Percentiles rank a stretch among this genome's conserved stretches.
These are phyloP conservation scores for Aureobasidium pullulans DNA, from an alignment of 2,329 filamentous ascomycete species.

Conservation along the genomic window DNA sequence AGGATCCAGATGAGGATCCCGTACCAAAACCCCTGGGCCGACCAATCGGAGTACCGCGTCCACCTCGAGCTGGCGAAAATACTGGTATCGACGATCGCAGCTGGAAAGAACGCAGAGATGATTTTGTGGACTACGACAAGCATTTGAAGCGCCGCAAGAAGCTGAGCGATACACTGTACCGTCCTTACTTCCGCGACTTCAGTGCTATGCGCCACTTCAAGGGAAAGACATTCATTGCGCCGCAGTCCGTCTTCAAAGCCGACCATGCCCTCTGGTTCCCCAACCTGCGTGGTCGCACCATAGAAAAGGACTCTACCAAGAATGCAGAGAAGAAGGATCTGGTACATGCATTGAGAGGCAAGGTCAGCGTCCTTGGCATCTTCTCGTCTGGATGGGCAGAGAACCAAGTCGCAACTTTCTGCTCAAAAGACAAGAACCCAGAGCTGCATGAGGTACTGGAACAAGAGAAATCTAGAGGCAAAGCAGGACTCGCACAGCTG, in stretches of 20 bases:
- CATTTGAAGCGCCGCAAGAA: slow-evolving; percentile 69
- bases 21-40: slow-evolving; percentile 51
- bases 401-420: slow-evolving; percentile 68
- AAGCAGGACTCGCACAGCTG: slow-evolving; percentile 51
- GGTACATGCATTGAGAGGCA: slow-evolving; percentile 64
- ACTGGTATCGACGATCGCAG: slow-evolving; percentile 65
- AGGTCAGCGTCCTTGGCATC: slow-evolving; percentile 69
- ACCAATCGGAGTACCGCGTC: slow-evolving; percentile 72
- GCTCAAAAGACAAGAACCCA: slow-evolving; percentile 58
- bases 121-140: slow-evolving; percentile 79
- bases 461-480: slow-evolving; percentile 36
- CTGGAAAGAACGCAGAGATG: slow-evolving; percentile 61
- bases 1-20: slow-evolving; percentile 35
- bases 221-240: slow-evolving; percentile 87
- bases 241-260: slow-evolving; percentile 72
- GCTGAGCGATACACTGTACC: slow-evolving; percentile 68
- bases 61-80: slow-evolving; percentile 74
- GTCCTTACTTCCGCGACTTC: slow-evolving; percentile 96
- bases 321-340: slow-evolving; percentile 56
- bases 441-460: slow-evolving; percentile 58
- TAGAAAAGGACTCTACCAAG: slow-evolving; percentile 66
- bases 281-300: slow-evolving; percentile 75
- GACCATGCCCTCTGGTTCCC: slow-evolving; percentile 87
- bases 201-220: slow-evolving; percentile 71
- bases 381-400: slow-evolving; percentile 84